Conservation (phyloP, 306 rosid species). For the Rosa chinensis region DNA sequence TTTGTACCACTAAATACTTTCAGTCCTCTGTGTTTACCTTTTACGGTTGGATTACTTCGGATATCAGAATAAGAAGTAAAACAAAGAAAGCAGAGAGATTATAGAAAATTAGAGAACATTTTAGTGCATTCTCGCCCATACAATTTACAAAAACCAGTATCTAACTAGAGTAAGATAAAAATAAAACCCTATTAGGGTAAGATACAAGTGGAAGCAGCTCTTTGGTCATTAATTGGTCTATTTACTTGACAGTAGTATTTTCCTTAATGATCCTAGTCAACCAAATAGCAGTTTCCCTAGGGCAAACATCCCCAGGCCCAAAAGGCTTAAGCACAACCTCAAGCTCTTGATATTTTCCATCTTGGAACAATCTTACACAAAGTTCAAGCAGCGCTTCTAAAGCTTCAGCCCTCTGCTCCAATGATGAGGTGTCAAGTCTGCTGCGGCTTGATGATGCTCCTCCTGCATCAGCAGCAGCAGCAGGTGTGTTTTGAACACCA, state of each 20-base stretch:
- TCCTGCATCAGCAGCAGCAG: slow-evolving; percentile 70
- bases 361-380: slow-evolving; percentile 86
- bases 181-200: neutral
- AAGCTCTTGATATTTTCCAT: slow-evolving; percentile 80
- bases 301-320: slow-evolving; percentile 87
- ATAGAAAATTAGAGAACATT: neutral
- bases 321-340: slow-evolving; percentile 93
- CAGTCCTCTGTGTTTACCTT: no score
- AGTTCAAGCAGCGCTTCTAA: slow-evolving; percentile 93
- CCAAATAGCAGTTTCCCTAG: slow-evolving; percentile 71
- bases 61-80: neutral
- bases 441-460: slow-evolving; percentile 60
- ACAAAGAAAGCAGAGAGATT: neutral
- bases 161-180: neutral
- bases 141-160: neutral
- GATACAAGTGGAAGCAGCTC: neutral
- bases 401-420: slow-evolving; percentile 86
- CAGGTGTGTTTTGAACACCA: slow-evolving; percentile 46
- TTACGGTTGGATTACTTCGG: neutral
- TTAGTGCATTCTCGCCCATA: neutral
- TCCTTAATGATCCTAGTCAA: neutral
- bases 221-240: neutral
- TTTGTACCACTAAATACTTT: no score
- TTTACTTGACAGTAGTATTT: neutral
- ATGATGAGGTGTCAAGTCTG: slow-evolving; percentile 73